Percentiles rank a stretch among this genome's conserved stretches.
Evolutionary conservation across 257 asterid genomes (phyloP).

Genomic region (Rehmannia glutinosa): DNA sequence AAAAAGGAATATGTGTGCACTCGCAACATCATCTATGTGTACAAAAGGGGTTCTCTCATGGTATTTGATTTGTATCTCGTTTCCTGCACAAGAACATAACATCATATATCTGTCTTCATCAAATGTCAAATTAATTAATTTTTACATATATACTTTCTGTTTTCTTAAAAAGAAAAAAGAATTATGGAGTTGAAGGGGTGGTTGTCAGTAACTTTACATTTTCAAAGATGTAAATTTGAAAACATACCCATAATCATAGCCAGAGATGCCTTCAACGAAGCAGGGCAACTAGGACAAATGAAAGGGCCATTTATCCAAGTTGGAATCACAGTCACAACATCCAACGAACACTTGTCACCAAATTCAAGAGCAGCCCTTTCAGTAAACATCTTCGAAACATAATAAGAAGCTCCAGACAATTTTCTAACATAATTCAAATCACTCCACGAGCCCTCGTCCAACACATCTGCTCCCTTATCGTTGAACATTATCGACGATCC

Average conservation of each 20-base stretch:
- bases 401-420: neutral
- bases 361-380: conserved; percentile 30
- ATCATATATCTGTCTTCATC: too few relatives aligned
- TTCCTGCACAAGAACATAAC: too few relatives aligned
- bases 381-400: conserved; percentile 18
- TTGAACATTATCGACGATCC: conserved; percentile 11
- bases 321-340: neutral
- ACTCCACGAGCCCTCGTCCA: conserved; percentile 33
- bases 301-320: conserved; percentile 13
- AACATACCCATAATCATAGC: neutral
- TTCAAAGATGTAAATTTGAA: too few relatives aligned
- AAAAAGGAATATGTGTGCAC: neutral
- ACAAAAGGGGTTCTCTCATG: too few relatives aligned
- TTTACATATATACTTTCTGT: too few relatives aligned
- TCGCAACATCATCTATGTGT: too few relatives aligned
- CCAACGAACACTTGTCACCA: conserved; percentile 21
- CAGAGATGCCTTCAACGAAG: neutral
- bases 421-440: conserved; percentile 22
- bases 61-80: too few relatives aligned
- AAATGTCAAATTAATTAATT: too few relatives aligned
- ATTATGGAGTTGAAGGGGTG: too few relatives aligned
- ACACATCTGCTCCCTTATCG: neutral
- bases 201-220: too few relatives aligned
- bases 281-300: neutral
- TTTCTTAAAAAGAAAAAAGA: too few relatives aligned